Percentiles rank a stretch among this genome's conserved stretches.
Evolutionary conservation across 345 rosid species (phyloP).

Genomic region (Euphorbia tirucalli): DNA sequence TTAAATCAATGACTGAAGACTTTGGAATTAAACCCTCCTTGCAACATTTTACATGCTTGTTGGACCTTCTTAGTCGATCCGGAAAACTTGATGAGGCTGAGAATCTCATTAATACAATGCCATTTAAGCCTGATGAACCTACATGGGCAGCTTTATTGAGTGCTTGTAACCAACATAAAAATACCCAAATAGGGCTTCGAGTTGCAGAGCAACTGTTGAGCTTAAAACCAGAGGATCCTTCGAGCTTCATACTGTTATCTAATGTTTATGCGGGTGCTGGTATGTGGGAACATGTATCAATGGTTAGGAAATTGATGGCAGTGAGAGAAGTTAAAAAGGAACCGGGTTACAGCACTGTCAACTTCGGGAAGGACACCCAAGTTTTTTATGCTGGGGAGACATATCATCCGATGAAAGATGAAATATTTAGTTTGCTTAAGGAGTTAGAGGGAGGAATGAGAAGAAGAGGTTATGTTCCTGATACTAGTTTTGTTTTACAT

Average conservation of each 20-base stretch:
- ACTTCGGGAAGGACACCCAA: conserved; percentile 48
- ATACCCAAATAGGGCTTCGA: conserved; percentile 44
- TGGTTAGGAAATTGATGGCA: conserved; percentile 55
- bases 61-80: conserved; percentile 79
- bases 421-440: conserved; percentile 45
- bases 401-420: conserved; percentile 49
- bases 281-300: conserved; percentile 55
- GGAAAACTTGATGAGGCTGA: conserved; percentile 73
- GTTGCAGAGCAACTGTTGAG: conserved; percentile 50
- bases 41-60: conserved; percentile 73
- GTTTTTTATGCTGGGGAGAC: conserved; percentile 69
- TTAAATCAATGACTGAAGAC: conserved; percentile 55
- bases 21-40: conserved; percentile 55
- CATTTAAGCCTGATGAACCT: conserved; percentile 71
- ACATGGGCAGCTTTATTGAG: conserved; percentile 84
- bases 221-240: conserved; percentile 57
- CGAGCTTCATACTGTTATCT: conserved; percentile 64
- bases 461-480: conserved; percentile 67
- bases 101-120: conserved; percentile 54
- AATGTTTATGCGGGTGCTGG: conserved; percentile 56
- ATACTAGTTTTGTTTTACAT: conserved; percentile 54
- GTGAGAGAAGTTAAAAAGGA: conserved; percentile 49
- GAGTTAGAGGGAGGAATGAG: conserved; percentile 57
- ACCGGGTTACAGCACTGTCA: conserved; percentile 65
- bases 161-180: conserved; percentile 61